Conservation (phyloP, 805 yeast genomes). For the Candida suzukii region DNA sequence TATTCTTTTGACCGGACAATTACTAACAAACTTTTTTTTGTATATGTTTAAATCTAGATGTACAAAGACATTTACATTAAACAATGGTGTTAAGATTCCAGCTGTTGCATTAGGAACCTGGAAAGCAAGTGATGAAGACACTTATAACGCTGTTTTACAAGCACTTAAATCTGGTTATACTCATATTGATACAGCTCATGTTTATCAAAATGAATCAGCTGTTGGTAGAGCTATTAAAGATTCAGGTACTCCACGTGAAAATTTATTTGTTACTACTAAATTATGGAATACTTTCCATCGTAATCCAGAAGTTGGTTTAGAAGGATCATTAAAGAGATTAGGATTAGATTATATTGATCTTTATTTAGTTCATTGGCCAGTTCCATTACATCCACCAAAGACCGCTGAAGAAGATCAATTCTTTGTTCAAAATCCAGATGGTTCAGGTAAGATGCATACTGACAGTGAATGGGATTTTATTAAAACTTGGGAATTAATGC, state of each 20-base stretch:
- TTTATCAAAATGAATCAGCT: constrained; percentile 54
- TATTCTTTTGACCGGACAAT: too few species aligned
- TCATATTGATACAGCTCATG: constrained; percentile 70
- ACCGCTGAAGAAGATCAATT: constrained; percentile 21
- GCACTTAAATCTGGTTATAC: constrained; percentile 62
- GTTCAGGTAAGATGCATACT: constrained; percentile 21
- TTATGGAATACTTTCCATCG: constrained; percentile 50
- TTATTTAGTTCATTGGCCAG: constrained; percentile 81
- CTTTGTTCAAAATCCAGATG: constrained; percentile 7
- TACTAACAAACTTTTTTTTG: not conserved
- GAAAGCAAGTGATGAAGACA: constrained; percentile 48
- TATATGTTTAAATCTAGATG: not conserved
- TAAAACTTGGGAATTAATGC: constrained; percentile 59
- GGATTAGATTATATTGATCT: constrained; percentile 74
- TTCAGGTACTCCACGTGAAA: constrained; percentile 56
- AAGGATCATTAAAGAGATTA: constrained; percentile 52
- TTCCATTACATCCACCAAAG: constrained; percentile 36
- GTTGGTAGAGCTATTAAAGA: constrained; percentile 53
- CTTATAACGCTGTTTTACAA: constrained; percentile 43
- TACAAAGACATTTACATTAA: constrained; percentile 24
- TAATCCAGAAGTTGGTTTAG: constrained; percentile 44
- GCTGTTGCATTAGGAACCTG: constrained; percentile 72
- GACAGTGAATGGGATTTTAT: constrained; percentile 30
- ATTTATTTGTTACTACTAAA: constrained; percentile 67
- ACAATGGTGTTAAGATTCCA: constrained; percentile 56